These are phyloP conservation scores for Dactylellina drechsleri DNA, from an alignment of 2,329 filamentous ascomycete genomes.

Conservation along the genomic window DNA sequence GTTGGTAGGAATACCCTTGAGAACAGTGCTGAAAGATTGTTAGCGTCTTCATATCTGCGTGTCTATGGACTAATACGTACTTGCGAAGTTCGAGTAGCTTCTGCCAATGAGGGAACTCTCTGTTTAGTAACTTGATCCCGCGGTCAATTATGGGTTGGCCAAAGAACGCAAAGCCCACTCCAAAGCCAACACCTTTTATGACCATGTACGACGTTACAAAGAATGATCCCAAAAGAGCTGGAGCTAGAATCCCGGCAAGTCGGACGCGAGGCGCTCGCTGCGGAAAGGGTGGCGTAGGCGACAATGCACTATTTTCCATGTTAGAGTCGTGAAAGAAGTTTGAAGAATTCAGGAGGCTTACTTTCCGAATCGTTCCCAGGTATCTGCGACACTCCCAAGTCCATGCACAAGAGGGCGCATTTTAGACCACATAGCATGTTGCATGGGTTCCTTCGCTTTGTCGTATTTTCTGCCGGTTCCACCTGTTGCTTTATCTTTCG, in stretches of 20 bases:
- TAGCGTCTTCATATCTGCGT: neutral
- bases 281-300: conserved; percentile 73
- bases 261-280: conserved; percentile 67
- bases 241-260: conserved; percentile 67
- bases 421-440: conserved; percentile 79
- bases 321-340: too few species aligned
- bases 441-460: conserved; percentile 81
- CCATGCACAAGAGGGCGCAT: conserved; percentile 78
- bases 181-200: conserved; percentile 73
- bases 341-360: conserved; percentile 44
- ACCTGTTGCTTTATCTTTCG: conserved; percentile 65
- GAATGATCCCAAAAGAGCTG: conserved; percentile 67
- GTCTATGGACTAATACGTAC: conserved; percentile 65
- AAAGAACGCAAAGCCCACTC: conserved; percentile 80
- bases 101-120: conserved; percentile 61
- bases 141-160: conserved; percentile 77
- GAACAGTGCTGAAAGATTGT: conserved; percentile 67
- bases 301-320: conserved; percentile 65
- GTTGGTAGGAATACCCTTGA: conserved; percentile 86
- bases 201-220: conserved; percentile 70
- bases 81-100: conserved; percentile 55
- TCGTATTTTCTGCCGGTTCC: conserved; percentile 63
- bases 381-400: conserved; percentile 70
- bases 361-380: conserved; percentile 73
- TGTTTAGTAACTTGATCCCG: conserved; percentile 70